Evolutionary conservation across 768 basidiomycete species (phyloP).

Genomic region (Pisolithus microcarpus): DNA sequence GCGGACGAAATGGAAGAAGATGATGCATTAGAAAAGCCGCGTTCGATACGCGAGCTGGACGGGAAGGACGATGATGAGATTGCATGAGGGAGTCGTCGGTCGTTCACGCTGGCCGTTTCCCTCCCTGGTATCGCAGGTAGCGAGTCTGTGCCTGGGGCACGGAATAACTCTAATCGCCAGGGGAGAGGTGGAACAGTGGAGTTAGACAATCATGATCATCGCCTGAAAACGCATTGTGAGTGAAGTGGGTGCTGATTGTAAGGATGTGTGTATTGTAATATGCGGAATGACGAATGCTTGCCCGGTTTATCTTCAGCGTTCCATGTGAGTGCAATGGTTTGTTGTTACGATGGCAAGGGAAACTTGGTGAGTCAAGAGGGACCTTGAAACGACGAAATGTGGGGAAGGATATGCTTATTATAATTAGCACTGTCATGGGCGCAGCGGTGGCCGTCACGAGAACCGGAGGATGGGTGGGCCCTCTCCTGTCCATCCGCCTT

Average conservation of each 20-base stretch:
- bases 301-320: background rate
- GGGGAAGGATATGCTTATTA: too few species aligned
- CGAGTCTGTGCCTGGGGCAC: background rate
- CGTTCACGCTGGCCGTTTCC: background rate
- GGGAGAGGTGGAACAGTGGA: background rate
- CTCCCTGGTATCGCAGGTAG: background rate
- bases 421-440: too few species aligned
- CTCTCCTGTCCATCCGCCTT: too few species aligned
- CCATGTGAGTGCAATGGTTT: background rate
- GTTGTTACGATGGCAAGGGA: background rate
- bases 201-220: too few species aligned
- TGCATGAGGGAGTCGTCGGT: background rate
- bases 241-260: background rate
- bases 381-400: too few species aligned
- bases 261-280: background rate
- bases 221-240: too few species aligned
- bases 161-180: background rate
- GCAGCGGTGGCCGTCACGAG: too few species aligned
- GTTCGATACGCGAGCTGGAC: slow-evolving; percentile 13
- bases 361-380: background rate
- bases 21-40: slow-evolving; percentile 3
- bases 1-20: slow-evolving; percentile 37
- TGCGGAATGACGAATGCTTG: background rate
- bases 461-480: too few species aligned
- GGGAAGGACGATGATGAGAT: background rate